Base-by-base conservation (phyloP, 2,329 filamentous ascomycete genomes). In the Tolypocladium inflatum region DNA sequence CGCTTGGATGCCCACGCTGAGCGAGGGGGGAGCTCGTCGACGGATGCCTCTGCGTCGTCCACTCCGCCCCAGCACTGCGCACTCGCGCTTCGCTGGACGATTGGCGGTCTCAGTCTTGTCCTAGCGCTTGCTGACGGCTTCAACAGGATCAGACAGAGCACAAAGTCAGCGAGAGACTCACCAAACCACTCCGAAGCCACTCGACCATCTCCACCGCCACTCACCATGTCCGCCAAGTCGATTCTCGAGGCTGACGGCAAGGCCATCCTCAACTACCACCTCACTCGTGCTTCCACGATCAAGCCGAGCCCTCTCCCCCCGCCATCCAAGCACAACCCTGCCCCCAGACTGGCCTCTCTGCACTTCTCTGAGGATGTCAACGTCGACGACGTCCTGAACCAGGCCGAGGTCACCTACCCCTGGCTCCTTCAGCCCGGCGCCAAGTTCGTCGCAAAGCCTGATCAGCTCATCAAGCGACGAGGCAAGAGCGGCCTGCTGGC, bases 261-360 rank as follows among this genome's bases (percentile, higher is more conserved):
- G 89, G 94, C 94, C 85, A 97, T 99, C 82, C 85, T 99, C 85
- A 97, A 97, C 89, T 99, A 97, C 85, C 94, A 97, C 84, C 91
- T 99, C 79, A 97, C 94, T 70, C 89, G 94, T 74, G 91, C 94
- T 68, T 88, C 91, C 66, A 89, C 96, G 76, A 96, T 99, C 86
- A 97, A 97, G 89, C 90, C 93, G 67, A 93, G 91, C 72, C 91
- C 94, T 78, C 91, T 97, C 59, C 90, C 92, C 67, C 74, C 83
- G 66, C 82, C 89, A 64, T 77, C 89, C 64, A 94, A 85, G 76
- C 94, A 99, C 87, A 97, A 97, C 81, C 80, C 94, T 67, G 87
- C 94, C 62, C 80, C 92, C 68, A 93, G 90, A 78, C 86, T 97
- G 69, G 93, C 93, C 59, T 91, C 90, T 65, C 85, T 99, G 74